These are phyloP conservation scores for Macrocybe gigantea DNA, from an alignment of 768 basidiomycete species.

Conservation along the genomic window DNA sequence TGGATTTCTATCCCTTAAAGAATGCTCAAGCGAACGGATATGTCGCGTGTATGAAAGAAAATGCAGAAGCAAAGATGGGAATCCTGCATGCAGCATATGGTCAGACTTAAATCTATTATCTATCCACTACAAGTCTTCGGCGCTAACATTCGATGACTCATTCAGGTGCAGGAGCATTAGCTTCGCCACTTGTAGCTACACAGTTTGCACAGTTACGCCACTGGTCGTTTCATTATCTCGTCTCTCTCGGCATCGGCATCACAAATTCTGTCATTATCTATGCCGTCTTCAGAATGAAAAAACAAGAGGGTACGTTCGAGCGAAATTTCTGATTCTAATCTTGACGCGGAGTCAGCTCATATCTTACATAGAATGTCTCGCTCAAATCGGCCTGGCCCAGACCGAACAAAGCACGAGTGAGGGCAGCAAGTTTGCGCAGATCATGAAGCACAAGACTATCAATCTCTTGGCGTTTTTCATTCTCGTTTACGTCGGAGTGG, in stretches of 20 bases:
- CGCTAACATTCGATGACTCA: neutral
- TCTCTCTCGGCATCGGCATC: slow-evolving; percentile 35
- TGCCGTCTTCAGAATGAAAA: neutral
- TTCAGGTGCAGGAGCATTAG: slow-evolving; percentile 40
- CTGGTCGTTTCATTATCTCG: slow-evolving; percentile 57
- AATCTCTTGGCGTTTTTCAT: slow-evolving; percentile 61
- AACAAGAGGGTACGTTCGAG: neutral
- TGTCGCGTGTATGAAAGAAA: slow-evolving; percentile 46
- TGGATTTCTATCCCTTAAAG: slow-evolving; percentile 22
- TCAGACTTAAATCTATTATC: slow-evolving; percentile 2
- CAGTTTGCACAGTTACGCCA: slow-evolving; percentile 42
- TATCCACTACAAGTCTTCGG: neutral
- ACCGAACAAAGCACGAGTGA: slow-evolving; percentile 25
- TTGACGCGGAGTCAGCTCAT: neutral
- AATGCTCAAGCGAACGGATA: slow-evolving; percentile 63
- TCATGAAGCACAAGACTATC: slow-evolving; percentile 45
- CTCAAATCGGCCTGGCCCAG: slow-evolving; percentile 38
- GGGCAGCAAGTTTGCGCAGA: slow-evolving; percentile 39
- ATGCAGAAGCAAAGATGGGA: slow-evolving; percentile 57
- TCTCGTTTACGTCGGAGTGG: slow-evolving; percentile 65
- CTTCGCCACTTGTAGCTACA: slow-evolving; percentile 53
- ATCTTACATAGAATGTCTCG: slow-evolving; percentile 37
- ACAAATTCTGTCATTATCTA: neutral
- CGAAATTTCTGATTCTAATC: neutral
- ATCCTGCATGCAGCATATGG: slow-evolving; percentile 58